phyloP scores from a whole-genome alignment of 345 rosid genomes.

The Eutrema japonicum region DNA sequence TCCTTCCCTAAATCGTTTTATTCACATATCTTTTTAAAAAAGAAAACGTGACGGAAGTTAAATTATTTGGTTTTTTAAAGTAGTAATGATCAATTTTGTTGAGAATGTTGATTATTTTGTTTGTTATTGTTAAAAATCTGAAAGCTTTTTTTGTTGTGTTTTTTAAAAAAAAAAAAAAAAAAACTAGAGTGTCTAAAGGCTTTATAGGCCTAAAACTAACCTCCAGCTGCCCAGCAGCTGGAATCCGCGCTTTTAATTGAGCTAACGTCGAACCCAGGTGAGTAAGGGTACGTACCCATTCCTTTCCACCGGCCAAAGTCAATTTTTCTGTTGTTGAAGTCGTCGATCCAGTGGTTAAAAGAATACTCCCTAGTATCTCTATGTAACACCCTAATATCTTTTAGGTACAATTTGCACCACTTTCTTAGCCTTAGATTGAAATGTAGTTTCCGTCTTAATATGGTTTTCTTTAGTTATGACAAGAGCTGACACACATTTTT shows the following conservation, averaged over 20 bases:
- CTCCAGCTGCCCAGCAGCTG: too few species aligned
- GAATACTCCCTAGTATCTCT: too few species aligned
- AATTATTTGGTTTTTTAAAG: conserved; percentile 21
- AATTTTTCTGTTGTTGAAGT: neutral
- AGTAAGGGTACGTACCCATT: too few species aligned
- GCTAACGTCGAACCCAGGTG: too few species aligned
- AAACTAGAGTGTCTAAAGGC: too few species aligned
- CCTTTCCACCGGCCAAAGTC: too few species aligned
- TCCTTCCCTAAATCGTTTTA: neutral
- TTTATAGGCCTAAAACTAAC: too few species aligned
- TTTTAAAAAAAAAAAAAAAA: too few species aligned
- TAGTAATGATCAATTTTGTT: conserved; percentile 20
- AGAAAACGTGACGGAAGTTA: conserved; percentile 20
- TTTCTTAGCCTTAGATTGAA: neutral
- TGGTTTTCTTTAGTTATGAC: neutral
- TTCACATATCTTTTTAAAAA: neutral
- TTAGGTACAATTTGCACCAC: neutral
- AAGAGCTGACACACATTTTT: neutral
- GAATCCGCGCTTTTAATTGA: too few species aligned
- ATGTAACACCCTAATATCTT: neutral
- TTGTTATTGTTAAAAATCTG: conserved; percentile 14
- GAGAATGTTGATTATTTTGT: neutral
- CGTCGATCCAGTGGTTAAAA: conserved; percentile 15
- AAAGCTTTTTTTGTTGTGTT: neutral
- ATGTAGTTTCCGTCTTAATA: neutral